Percentiles rank a stretch among this genome's conserved stretches.
phyloP scores from a whole-genome alignment of 805 yeast species.

The Nakazawaea ishiwadae region DNA sequence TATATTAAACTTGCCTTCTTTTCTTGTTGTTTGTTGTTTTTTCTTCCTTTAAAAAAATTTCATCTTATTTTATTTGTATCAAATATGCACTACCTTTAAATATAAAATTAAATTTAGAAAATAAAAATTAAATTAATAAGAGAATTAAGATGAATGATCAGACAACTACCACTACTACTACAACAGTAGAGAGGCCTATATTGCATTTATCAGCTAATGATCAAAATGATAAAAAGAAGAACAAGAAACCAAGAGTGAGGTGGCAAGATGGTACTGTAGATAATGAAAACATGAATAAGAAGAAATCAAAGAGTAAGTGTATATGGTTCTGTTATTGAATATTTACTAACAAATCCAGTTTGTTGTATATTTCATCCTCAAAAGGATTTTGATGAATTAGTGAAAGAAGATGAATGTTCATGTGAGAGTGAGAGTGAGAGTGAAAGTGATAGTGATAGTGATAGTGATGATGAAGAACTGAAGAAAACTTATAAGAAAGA shows the following conservation, averaged over 20 bases:
- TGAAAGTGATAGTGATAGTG: slow-evolving; percentile 11
- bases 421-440: slow-evolving; percentile 13
- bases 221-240: not conserved
- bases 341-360: slow-evolving; percentile 26
- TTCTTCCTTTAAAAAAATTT: too few species aligned
- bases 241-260: slow-evolving; percentile 46
- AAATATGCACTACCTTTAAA: too few species aligned
- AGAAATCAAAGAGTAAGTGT: slow-evolving; percentile 68
- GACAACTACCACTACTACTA: not conserved
- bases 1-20: too few species aligned
- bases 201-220: slow-evolving; percentile 1
- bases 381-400: slow-evolving; percentile 44
- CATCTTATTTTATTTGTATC: too few species aligned
- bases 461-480: not conserved
- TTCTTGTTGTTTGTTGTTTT: not conserved
- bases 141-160: not conserved
- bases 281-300: slow-evolving; percentile 83
- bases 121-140: not conserved
- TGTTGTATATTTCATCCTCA: slow-evolving; percentile 87
- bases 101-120: too few species aligned
- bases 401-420: slow-evolving; percentile 23
- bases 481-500: slow-evolving; percentile 15
- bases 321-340: too few species aligned
- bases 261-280: slow-evolving; percentile 89
- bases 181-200: not conserved